These are phyloP conservation scores for Anthracocystis walkeri DNA, from an alignment of 1,284 basidiomycete species.

Conservation along the genomic window DNA sequence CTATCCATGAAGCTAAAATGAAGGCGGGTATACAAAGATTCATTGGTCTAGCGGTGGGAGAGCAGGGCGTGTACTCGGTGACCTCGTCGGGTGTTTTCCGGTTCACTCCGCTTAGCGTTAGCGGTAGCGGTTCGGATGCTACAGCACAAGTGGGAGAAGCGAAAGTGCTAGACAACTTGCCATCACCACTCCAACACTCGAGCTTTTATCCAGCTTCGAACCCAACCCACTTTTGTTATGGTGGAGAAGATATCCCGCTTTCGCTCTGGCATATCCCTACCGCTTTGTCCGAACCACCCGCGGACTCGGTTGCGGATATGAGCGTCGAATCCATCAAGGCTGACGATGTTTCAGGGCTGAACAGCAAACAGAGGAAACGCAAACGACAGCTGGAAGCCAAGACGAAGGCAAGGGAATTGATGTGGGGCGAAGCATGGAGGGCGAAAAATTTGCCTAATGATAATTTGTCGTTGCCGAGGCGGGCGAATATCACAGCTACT, in stretches of 20 bases:
- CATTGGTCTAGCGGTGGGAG: conserved; percentile 52
- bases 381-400: conserved; percentile 56
- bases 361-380: conserved; percentile 53
- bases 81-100: conserved; percentile 54
- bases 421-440: conserved; percentile 61
- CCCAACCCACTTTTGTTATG: conserved; percentile 57
- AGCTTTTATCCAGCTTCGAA: conserved; percentile 49
- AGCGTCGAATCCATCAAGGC: conserved; percentile 29
- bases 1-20: conserved; percentile 49
- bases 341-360: conserved; percentile 27
- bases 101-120: conserved; percentile 36
- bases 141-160: conserved; percentile 16
- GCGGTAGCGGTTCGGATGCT: neutral
- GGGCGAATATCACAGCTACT: conserved; percentile 53
- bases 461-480: conserved; percentile 50
- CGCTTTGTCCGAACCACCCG: conserved; percentile 34
- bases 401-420: conserved; percentile 51
- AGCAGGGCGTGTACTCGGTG: conserved; percentile 47
- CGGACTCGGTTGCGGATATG: conserved; percentile 26
- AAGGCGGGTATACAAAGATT: conserved; percentile 58
- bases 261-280: conserved; percentile 55
- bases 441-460: conserved; percentile 64
- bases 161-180: conserved; percentile 31
- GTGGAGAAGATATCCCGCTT: conserved; percentile 59
- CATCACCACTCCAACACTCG: conserved; percentile 52